Percentiles rank a stretch among this genome's conserved stretches.
These are phyloP conservation scores for Vaccinium corymbosum DNA, from an alignment of 148 eudicot genomes.

Conservation along the genomic window DNA sequence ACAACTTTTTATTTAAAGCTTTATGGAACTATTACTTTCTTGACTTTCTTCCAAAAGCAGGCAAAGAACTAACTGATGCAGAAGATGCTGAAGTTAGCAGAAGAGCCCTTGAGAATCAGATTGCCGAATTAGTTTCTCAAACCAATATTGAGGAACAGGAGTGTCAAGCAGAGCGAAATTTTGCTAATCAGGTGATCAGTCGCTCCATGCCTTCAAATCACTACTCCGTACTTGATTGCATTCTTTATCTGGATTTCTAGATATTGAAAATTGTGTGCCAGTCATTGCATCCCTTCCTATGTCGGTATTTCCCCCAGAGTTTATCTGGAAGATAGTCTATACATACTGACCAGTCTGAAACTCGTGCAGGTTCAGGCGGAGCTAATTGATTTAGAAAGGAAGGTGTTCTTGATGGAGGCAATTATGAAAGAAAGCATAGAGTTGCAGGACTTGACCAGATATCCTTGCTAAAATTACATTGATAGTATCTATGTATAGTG, in stretches of 20 bases:
- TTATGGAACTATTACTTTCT: neutral
- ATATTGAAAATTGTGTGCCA: neutral
- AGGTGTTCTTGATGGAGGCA: slow-evolving; percentile 50
- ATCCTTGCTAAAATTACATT: slow-evolving; percentile 39
- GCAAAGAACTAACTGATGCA: slow-evolving; percentile 12
- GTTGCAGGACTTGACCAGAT: slow-evolving; percentile 64
- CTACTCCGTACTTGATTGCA: neutral
- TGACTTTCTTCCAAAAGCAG: slow-evolving; percentile 21
- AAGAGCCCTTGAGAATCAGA: slow-evolving; percentile 35
- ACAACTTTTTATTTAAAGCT: neutral
- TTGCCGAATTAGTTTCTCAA: slow-evolving; percentile 44
- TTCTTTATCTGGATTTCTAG: neutral
- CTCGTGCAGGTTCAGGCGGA: slow-evolving; percentile 54
- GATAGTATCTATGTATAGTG: neutral
- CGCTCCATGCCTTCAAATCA: slow-evolving; percentile 8
- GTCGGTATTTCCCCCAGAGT: neutral
- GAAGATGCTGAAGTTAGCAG: slow-evolving; percentile 34
- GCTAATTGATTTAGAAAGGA: slow-evolving; percentile 44
- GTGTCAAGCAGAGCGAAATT: slow-evolving; percentile 40
- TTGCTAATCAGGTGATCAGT: slow-evolving; percentile 42
- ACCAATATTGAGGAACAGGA: slow-evolving; percentile 41
- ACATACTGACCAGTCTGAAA: neutral
- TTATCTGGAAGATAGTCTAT: neutral
- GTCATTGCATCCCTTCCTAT: neutral
- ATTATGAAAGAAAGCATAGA: slow-evolving; percentile 48